Percentiles rank a stretch among this genome's conserved stretches.
Conservation (phyloP, 768 basidiomycete species). For the Auriscalpium vulgare region DNA sequence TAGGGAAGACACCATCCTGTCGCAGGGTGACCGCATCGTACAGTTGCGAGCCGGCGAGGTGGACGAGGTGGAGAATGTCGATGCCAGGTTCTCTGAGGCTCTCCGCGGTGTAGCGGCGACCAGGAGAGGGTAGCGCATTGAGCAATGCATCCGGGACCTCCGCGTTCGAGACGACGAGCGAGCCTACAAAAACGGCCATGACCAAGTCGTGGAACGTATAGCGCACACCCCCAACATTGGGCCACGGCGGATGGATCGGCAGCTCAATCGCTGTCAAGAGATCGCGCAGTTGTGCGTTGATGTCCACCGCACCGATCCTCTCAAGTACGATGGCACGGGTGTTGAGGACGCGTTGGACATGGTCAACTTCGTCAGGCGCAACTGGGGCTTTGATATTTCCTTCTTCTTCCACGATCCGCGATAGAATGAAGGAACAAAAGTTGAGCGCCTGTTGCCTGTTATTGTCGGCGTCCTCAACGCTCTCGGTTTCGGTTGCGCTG, state of each 20-base stretch:
- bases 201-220: conserved; percentile 32
- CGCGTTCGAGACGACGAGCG: conserved; percentile 24
- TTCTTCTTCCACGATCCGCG: not conserved
- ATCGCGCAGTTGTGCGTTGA: conserved; percentile 25
- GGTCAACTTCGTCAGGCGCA: not conserved
- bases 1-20: conserved; percentile 33
- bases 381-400: not conserved
- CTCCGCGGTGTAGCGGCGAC: conserved; percentile 14
- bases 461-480: not conserved
- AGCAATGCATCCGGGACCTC: conserved; percentile 18
- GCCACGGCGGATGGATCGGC: conserved; percentile 26
- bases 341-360: conserved; percentile 26
- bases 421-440: not conserved
- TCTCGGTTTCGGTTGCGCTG: not conserved
- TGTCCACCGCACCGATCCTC: conserved; percentile 21
- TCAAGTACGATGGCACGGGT: conserved; percentile 31
- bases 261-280: conserved; percentile 37
- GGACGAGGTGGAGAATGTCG: conserved; percentile 28
- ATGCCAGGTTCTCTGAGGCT: conserved; percentile 25
- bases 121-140: conserved; percentile 15
- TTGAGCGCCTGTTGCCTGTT: not conserved
- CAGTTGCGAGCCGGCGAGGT: conserved; percentile 26
- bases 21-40: conserved; percentile 14
- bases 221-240: conserved; percentile 12
- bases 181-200: conserved; percentile 25